Base-by-base conservation (phyloP, 2,329 filamentous ascomycete species). In the Chrysoporthe austroafricana region DNA sequence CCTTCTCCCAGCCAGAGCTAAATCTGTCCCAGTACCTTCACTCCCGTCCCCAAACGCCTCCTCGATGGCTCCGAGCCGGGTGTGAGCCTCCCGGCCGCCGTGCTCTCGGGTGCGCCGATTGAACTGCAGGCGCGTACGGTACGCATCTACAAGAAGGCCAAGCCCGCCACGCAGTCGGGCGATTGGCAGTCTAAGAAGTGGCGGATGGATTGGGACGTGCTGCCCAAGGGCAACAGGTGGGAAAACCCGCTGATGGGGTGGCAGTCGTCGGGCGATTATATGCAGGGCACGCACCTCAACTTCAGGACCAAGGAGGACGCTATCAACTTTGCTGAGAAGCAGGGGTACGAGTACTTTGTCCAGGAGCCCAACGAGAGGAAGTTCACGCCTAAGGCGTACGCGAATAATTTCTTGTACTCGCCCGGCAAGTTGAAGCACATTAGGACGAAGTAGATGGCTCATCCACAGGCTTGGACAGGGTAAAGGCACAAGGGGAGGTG, bases 201-300 rank as follows among this genome's bases (percentile, higher is more conserved):
- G 96, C 91, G 94, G 62, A 96, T 99, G 94, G 96, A 99, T 79
- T 99, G 96, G 96, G 96, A 99, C 78, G 89, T 97, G 61, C 85
- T 98, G 43, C 82, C 86, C 74, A 97, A 96, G 83, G 96, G 96
- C 70, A 93, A 97, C 81, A 88, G 96, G 74, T 99, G 96, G 96
- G 96, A 99, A 84, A 99, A 99, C 82, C 93, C 91, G 59, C 82
- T 99, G 78, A 99, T 99, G 88, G 96, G 96, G 70, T 99, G 96
- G 96, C 94, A 97, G 79, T 98, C 95, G 34, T 96, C 94, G 21
- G 95, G 87, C 66, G 96, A 99, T 80, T 89, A 88, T 77, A 96
- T 99, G 93, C 94, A 99, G 80, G 95, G 94, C 76, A 97, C 94
- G 61, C 88, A 94, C 78, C 81, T 99, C 75, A 90, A 90, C 80